Evolutionary conservation across 2,329 filamentous ascomycete genomes (phyloP).

Genomic region (Pseudopithomyces maydicus): DNA sequence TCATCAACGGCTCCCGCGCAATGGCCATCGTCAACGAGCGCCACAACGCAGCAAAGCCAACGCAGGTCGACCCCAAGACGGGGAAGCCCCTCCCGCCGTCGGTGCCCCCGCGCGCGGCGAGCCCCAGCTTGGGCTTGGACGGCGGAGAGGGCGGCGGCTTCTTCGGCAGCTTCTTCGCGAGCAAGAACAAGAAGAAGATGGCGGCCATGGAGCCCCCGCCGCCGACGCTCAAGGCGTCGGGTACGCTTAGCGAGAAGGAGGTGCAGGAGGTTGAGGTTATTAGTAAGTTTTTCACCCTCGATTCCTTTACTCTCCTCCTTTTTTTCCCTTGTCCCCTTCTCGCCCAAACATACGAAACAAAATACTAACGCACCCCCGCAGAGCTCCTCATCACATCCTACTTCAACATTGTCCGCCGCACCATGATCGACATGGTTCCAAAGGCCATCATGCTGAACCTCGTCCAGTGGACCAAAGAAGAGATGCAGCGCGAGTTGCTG

Average conservation of each 20-base stretch:
- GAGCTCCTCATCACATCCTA: constrained; percentile 96
- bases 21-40: constrained; percentile 98
- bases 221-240: constrained; percentile 89
- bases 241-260: constrained; percentile 91
- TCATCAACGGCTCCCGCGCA: constrained; percentile 92
- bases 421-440: constrained; percentile 99
- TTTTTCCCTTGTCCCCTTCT: no score
- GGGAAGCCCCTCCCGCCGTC: constrained; percentile 83
- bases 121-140: constrained; percentile 67
- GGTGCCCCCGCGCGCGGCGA: constrained; percentile 73
- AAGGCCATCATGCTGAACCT: constrained; percentile 99
- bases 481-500: constrained; percentile 96
- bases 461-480: constrained; percentile 94
- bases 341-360: no score
- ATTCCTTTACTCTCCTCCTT: not conserved
- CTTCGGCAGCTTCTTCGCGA: constrained; percentile 98
- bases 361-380: constrained; percentile 46
- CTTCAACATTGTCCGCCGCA: constrained; percentile 96
- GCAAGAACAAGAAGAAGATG: constrained; percentile 99
- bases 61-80: constrained; percentile 97
- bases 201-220: constrained; percentile 98
- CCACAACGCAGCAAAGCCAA: constrained; percentile 79
- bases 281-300: constrained; percentile 65
- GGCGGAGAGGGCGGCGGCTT: constrained; percentile 70
- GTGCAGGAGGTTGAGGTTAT: constrained; percentile 97